Evolutionary conservation across 495 filamentous ascomycete species (phyloP).

Genomic region (Neurospora sp.): DNA sequence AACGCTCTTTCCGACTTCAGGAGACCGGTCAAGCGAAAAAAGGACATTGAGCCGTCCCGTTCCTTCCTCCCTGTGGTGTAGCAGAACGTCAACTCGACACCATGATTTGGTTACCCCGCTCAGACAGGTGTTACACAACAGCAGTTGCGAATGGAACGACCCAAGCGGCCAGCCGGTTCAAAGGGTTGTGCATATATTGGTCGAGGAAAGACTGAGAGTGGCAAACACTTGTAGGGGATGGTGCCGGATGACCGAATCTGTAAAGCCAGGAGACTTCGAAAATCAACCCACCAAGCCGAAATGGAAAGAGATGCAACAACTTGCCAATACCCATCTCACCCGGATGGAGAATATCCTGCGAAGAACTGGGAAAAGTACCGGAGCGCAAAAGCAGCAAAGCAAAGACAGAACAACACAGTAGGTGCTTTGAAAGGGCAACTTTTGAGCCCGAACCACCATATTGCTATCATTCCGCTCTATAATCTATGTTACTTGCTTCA

Average conservation of each 20-base stretch:
- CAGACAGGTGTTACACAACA: neutral
- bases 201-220: neutral
- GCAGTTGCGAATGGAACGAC: neutral
- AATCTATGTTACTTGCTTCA: slow-evolving; percentile 7
- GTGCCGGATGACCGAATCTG: too few species aligned
- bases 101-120: neutral
- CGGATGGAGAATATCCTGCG: neutral
- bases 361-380: neutral
- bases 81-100: neutral
- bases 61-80: neutral
- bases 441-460: neutral
- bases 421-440: neutral
- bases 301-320: neutral
- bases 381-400: neutral
- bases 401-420: neutral
- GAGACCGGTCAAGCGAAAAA: neutral
- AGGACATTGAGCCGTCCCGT: neutral
- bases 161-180: neutral
- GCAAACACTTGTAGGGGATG: neutral
- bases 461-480: slow-evolving; percentile 3
- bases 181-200: neutral
- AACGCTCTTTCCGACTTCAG: neutral
- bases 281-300: neutral
- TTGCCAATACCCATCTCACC: neutral
- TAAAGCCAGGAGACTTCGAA: neutral